A percentile compares a stretch with the other conserved stretches of the same genome.
These are phyloP conservation scores for Rhodosporidiobolus sp. DNA, from an alignment of 768 basidiomycete species.

Conservation along the genomic window DNA sequence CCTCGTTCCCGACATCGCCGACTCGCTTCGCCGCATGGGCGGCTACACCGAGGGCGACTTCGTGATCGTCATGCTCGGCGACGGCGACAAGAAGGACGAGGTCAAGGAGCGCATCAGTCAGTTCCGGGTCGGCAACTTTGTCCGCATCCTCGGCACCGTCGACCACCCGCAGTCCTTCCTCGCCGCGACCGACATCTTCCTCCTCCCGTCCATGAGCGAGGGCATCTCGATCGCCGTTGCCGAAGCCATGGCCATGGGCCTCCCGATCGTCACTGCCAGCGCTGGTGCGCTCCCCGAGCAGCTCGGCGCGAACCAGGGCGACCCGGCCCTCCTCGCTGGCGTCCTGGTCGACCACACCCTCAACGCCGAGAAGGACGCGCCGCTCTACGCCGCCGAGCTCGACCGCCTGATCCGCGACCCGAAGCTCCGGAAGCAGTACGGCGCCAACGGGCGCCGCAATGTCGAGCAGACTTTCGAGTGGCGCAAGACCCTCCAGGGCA, in stretches of 20 bases:
- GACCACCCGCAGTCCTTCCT: not conserved
- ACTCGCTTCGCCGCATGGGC: slow-evolving; percentile 6
- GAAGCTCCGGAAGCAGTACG: not conserved
- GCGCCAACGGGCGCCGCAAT: slow-evolving; percentile 19
- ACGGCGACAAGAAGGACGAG: slow-evolving; percentile 25
- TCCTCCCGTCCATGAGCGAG: slow-evolving; percentile 37
- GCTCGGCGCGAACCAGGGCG: slow-evolving; percentile 9
- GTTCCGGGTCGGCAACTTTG: slow-evolving; percentile 13
- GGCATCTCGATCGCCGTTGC: slow-evolving; percentile 40
- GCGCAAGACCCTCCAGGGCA: slow-evolving; percentile 22
- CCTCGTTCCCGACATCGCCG: slow-evolving; percentile 30
- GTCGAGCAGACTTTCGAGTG: slow-evolving; percentile 32
- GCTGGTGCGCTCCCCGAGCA: slow-evolving; percentile 24
- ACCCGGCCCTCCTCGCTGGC: slow-evolving; percentile 5
- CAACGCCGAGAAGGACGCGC: slow-evolving; percentile 20
- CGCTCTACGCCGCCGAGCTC: slow-evolving; percentile 25
- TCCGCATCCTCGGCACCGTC: slow-evolving; percentile 21
- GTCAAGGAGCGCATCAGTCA: slow-evolving; percentile 11
- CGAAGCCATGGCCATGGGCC: slow-evolving; percentile 41
- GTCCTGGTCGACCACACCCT: slow-evolving; percentile 18
- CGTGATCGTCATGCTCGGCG: slow-evolving; percentile 36
- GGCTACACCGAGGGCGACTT: slow-evolving; percentile 14
- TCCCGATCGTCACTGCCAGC: slow-evolving; percentile 27
- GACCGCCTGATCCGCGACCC: slow-evolving; percentile 15
- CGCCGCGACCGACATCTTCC: slow-evolving; percentile 34